phyloP scores from a whole-genome alignment of 768 basidiomycete species.

The Phaffia tasmanica region DNA sequence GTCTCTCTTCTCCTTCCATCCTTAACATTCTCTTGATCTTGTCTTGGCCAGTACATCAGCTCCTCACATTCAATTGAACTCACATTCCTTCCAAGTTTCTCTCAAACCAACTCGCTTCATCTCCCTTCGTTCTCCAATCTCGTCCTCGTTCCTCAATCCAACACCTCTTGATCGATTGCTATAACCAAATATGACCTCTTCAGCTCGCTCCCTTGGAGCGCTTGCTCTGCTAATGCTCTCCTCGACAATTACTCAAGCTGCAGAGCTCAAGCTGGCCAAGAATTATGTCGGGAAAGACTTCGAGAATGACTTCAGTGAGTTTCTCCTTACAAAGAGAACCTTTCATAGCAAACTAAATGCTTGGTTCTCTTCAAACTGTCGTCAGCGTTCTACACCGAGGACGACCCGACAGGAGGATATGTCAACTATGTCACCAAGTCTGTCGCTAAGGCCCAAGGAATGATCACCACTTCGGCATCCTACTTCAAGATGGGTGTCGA shows the following conservation, averaged over 20 bases:
- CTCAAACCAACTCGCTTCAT: no score
- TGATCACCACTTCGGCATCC: constrained; percentile 28
- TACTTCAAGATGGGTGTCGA: constrained; percentile 35
- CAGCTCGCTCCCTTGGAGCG: no score
- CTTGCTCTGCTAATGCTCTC: neutral
- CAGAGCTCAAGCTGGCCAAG: constrained; percentile 29
- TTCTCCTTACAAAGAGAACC: neutral
- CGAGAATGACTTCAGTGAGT: constrained; percentile 32
- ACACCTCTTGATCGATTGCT: no score
- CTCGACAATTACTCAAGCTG: neutral
- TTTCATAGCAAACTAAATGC: neutral
- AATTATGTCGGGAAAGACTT: constrained; percentile 33
- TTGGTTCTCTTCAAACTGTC: neutral
- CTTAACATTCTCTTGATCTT: no score
- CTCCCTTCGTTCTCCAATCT: no score
- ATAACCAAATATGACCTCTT: no score
- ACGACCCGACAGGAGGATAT: constrained; percentile 32
- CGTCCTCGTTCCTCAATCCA: no score
- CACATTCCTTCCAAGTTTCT: no score
- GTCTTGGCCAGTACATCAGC: no score
- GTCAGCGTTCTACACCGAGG: constrained; percentile 34
- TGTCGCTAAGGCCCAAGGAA: constrained; percentile 27
- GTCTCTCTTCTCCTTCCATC: no score
- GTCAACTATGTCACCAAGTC: constrained; percentile 33
- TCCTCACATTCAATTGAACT: no score